Conservation (phyloP, 768 basidiomycete species). For the Agaricus bisporus region DNA sequence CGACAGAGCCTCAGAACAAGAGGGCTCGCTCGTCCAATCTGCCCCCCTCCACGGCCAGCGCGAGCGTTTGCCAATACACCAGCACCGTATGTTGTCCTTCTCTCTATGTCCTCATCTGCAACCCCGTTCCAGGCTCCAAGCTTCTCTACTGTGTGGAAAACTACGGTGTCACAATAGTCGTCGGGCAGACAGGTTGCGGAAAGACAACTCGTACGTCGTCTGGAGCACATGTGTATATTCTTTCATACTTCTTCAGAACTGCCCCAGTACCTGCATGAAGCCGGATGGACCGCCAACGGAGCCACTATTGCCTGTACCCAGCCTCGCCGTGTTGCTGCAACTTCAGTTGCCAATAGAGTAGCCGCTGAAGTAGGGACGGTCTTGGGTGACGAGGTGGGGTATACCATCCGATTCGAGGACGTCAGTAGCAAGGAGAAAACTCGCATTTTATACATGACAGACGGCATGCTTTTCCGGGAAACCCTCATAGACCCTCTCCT, state of each 20-base stretch:
- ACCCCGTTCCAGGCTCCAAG: slow-evolving; percentile 50
- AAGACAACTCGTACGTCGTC: slow-evolving; percentile 86
- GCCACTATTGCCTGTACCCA: slow-evolving; percentile 90
- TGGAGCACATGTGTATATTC: slow-evolving; percentile 1
- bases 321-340: slow-evolving; percentile 90
- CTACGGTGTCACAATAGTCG: slow-evolving; percentile 79
- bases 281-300: slow-evolving; percentile 85
- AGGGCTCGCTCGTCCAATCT: slow-evolving; percentile 66
- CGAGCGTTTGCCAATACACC: slow-evolving; percentile 82
- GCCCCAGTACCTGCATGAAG: slow-evolving; percentile 90
- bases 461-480: slow-evolving; percentile 97
- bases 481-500: slow-evolving; percentile 88
- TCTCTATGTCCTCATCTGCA: background rate
- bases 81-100: slow-evolving; percentile 59
- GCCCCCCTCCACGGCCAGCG: slow-evolving; percentile 72
- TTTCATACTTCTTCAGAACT: slow-evolving; percentile 53
- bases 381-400: slow-evolving; percentile 94
- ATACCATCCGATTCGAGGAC: slow-evolving; percentile 96
- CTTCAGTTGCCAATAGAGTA: slow-evolving; percentile 86
- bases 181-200: slow-evolving; percentile 94
- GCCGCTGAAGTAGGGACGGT: slow-evolving; percentile 87
- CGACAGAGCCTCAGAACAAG: slow-evolving; percentile 75
- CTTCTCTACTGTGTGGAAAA: slow-evolving; percentile 82
- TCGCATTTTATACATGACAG: slow-evolving; percentile 92
- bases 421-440: slow-evolving; percentile 81